phyloP scores from a whole-genome alignment of 768 basidiomycete genomes.

The Austroboletus festivus region DNA sequence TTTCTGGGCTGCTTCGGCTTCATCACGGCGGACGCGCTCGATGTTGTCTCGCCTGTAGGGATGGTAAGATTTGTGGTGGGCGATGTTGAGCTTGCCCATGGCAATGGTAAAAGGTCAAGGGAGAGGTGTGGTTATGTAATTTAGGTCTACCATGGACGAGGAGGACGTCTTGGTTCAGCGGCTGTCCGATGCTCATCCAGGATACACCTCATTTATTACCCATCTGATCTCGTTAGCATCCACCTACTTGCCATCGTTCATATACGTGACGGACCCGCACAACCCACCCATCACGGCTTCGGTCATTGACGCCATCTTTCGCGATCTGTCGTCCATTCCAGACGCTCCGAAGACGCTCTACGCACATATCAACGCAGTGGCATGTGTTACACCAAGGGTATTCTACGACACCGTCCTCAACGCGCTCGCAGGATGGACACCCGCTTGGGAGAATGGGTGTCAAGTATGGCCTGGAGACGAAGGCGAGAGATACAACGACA shows the following conservation, averaged over 20 bases:
- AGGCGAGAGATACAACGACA: constrained; percentile 55
- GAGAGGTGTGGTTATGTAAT: too few relatives aligned
- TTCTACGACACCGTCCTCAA: constrained; percentile 69
- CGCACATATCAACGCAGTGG: constrained; percentile 46
- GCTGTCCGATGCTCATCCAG: constrained; percentile 17
- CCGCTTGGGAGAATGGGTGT: constrained; percentile 61
- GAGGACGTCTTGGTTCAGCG: constrained; percentile 4
- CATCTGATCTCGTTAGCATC: constrained; percentile 32
- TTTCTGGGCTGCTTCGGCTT: constrained; percentile 68
- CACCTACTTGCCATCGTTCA: constrained; percentile 54
- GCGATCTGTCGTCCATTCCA: background rate
- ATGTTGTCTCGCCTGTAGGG: constrained; percentile 85
- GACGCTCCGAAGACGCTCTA: background rate
- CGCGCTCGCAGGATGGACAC: constrained; percentile 50
- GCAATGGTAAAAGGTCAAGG: background rate
- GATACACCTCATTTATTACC: constrained; percentile 21
- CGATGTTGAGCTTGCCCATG: constrained; percentile 87
- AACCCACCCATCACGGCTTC: constrained; percentile 45
- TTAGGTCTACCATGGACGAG: constrained; percentile 14
- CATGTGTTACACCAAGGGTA: constrained; percentile 59
- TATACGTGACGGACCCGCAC: constrained; percentile 61
- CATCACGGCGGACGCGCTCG: constrained; percentile 74
- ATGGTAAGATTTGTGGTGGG: constrained; percentile 89
- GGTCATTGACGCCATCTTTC: constrained; percentile 26
- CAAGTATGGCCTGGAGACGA: constrained; percentile 50